Percentiles rank a stretch among this genome's conserved stretches.
phyloP scores from a whole-genome alignment of 2,329 filamentous ascomycete genomes.

The Talaromyces sp. region DNA sequence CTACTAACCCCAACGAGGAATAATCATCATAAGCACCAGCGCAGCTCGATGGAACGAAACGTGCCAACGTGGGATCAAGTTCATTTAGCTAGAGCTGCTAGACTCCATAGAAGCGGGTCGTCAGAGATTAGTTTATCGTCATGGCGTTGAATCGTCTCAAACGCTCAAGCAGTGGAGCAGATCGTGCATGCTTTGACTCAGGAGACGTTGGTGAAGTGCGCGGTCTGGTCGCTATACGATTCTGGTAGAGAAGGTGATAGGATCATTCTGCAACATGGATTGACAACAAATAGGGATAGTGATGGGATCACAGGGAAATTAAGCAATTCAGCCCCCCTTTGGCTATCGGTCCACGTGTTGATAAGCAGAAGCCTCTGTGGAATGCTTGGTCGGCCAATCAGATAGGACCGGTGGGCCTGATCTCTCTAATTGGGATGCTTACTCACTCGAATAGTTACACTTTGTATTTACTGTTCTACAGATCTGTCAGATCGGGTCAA shows the following conservation, averaged over 20 bases:
- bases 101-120: constrained; percentile 2
- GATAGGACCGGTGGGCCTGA: not conserved
- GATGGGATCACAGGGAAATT: not conserved
- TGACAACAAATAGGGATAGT: not conserved
- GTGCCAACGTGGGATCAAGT: constrained; percentile 1
- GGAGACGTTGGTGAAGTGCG: not conserved
- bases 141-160: not conserved
- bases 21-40: not conserved
- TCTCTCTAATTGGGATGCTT: too few species aligned
- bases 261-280: not conserved
- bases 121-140: not conserved
- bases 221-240: not conserved
- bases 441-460: too few species aligned
- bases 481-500: not conserved
- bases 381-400: not conserved
- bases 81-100: not conserved
- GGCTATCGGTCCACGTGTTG: not conserved
- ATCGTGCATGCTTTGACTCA: not conserved
- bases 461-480: not conserved
- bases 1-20: not conserved
- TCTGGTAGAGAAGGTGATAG: not conserved
- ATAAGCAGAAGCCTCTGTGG: constrained; percentile 3
- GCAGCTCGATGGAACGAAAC: not conserved
- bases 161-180: not conserved
- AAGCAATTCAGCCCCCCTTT: not conserved